Evolutionary conservation across 371 early-diverging fungal genomes (phyloP).

Genomic region (Neoconidiobolus thromboides): DNA sequence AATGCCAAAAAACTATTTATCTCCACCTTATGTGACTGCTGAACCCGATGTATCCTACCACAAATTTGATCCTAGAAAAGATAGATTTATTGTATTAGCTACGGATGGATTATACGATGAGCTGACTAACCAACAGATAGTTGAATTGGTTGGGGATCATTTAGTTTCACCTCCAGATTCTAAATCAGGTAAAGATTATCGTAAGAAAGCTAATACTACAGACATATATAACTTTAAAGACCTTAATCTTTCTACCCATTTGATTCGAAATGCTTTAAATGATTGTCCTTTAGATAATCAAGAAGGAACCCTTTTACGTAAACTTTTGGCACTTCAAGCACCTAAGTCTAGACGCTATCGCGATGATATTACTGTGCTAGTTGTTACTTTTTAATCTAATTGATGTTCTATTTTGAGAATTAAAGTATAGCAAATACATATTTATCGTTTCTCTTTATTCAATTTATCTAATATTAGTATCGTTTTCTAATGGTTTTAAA

Average conservation of each 20-base stretch:
- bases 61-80: slow-evolving; percentile 29
- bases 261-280: slow-evolving; percentile 62
- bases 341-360: slow-evolving; percentile 46
- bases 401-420: too few relatives aligned
- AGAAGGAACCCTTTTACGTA: slow-evolving; percentile 8
- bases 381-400: slow-evolving; percentile 11
- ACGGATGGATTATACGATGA: slow-evolving; percentile 91
- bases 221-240: slow-evolving; percentile 22
- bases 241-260: slow-evolving; percentile 65
- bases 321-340: slow-evolving; percentile 14
- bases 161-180: slow-evolving; percentile 12
- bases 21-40: slow-evolving; percentile 90
- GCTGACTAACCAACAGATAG: slow-evolving; percentile 47
- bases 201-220: slow-evolving; percentile 10
- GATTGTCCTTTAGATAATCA: slow-evolving; percentile 18
- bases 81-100: slow-evolving; percentile 70
- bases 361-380: slow-evolving; percentile 87
- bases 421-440: too few relatives aligned
- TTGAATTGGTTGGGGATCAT: slow-evolving; percentile 32
- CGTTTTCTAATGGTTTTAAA: too few relatives aligned
- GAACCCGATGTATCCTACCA: slow-evolving; percentile 62
- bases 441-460: too few relatives aligned
- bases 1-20: slow-evolving; percentile 40
- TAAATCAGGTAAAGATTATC: slow-evolving; percentile 9
- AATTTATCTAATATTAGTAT: too few relatives aligned